Evolutionary conservation across 176 grass and related monocot genomes (phyloP).

Genomic region (Zizania latifolia): DNA sequence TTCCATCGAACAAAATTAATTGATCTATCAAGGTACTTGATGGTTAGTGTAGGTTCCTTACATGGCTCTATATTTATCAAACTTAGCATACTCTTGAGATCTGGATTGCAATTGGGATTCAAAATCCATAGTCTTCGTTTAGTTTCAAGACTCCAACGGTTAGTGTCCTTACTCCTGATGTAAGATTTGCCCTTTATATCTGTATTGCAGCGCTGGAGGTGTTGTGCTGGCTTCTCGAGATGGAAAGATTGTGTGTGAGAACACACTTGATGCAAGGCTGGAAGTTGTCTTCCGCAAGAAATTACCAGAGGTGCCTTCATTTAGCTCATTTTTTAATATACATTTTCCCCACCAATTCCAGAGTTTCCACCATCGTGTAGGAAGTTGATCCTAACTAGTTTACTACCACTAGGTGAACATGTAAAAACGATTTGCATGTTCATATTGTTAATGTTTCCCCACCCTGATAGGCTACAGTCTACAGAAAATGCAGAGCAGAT

Average conservation of each 20-base stretch:
- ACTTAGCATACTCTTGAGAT: slow-evolving; percentile 10
- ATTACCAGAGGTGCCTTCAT: slow-evolving; percentile 66
- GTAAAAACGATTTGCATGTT: background rate
- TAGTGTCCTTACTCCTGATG: background rate
- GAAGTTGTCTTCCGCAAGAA: slow-evolving; percentile 97
- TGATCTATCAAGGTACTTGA: background rate
- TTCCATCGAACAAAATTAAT: background rate
- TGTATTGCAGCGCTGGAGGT: slow-evolving; percentile 77
- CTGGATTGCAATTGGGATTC: background rate
- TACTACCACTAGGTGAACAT: background rate
- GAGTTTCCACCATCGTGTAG: background rate
- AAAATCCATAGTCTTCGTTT: background rate
- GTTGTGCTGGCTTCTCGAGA: slow-evolving; percentile 90
- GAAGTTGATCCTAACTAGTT: background rate
- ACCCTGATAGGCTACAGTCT: background rate
- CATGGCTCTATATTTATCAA: background rate
- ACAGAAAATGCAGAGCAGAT: background rate
- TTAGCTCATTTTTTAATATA: background rate
- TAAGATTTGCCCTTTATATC: background rate
- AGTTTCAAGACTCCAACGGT: background rate
- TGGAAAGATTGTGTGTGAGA: slow-evolving; percentile 95
- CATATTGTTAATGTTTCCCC: background rate
- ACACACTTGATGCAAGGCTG: slow-evolving; percentile 89
- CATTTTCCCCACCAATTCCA: background rate
- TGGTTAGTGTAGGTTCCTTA: background rate